Base-by-base conservation (phyloP, 176 grass and related monocot species). In the Carex kokanica region DNA sequence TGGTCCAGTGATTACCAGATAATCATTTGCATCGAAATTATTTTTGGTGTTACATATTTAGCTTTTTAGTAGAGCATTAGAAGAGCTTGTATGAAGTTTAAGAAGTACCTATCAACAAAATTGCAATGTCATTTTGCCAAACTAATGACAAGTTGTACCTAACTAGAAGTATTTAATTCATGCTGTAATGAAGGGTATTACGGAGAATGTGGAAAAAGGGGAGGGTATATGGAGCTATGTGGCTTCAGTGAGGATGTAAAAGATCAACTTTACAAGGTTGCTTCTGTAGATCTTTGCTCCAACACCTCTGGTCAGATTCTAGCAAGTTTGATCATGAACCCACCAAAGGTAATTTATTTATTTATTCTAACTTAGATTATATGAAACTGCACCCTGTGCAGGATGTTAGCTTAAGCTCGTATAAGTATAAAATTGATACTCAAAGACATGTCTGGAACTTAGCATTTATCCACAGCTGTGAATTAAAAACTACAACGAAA, bases 221-320 rank as follows among this genome's bases (percentile, higher is more conserved):
- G 94, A 80, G 91, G 94, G 21, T 97, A 94, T 86, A 97, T 94
- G 91, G 91, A 97, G 78, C 55, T 94, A 40, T 85, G 84, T 59
- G 91, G 91, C 79, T 91, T 97, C 16, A 74, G 55, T 69, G 38
- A 65, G 64, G 79, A 90, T 80, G 91, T 90, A 16, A 87, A 87
- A 79, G 74, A 84, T 43, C 81, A 92, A 53, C 92, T 97, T 84
- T 87, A 74, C 84, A 94, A 97, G 60, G 82, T 97, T 82, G 88
- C 94, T 84, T 97, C 91, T 45, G 14, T 94, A 81, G 87, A 90
- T 69, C 85, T 97, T 47, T 97, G 94, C 60, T 91, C 94, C 82
- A 97, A 94, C 79, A 90, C 87, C 83, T 64, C 68, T 71, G 91
- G 91, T 29, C 94, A 97, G 68, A 92, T 97, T 79, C 89, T 93